These are phyloP conservation scores for Plasmopara viticola DNA, from an alignment of 352 stramenopile species.

Conservation along the genomic window DNA sequence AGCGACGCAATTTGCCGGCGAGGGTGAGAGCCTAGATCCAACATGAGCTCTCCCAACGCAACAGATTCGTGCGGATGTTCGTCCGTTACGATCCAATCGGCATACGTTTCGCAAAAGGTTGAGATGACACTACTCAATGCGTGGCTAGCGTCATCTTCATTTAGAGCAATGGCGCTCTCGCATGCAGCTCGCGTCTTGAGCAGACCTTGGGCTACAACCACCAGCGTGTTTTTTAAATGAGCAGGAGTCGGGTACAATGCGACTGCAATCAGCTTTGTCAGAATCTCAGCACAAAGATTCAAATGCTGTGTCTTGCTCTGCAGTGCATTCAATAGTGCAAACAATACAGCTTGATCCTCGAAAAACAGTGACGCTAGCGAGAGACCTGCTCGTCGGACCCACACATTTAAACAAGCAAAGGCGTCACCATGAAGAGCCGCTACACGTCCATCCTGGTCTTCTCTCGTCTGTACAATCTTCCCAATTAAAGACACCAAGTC, in stretches of 20 bases:
- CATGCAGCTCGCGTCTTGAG: slow-evolving; percentile 40
- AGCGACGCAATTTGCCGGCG: slow-evolving; percentile 68
- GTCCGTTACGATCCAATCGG: slow-evolving; percentile 59
- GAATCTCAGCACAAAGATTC: slow-evolving; percentile 40
- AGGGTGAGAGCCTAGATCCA: slow-evolving; percentile 45
- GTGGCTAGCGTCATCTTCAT: slow-evolving; percentile 56
- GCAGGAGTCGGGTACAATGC: slow-evolving; percentile 46
- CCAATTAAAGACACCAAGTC: slow-evolving; percentile 40
- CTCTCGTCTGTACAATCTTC: slow-evolving; percentile 36
- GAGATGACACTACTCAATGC: slow-evolving; percentile 54
- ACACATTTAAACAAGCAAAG: slow-evolving; percentile 49
- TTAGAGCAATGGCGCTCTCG: slow-evolving; percentile 37
- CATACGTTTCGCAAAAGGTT: slow-evolving; percentile 66
- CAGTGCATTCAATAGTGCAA: slow-evolving; percentile 40
- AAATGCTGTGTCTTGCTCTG: slow-evolving; percentile 46
- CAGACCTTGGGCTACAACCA: slow-evolving; percentile 36
- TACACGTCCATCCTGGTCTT: slow-evolving; percentile 24
- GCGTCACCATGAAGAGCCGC: slow-evolving; percentile 45
- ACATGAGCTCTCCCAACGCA: slow-evolving; percentile 48
- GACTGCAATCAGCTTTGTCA: slow-evolving; percentile 52
- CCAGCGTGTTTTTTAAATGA: slow-evolving; percentile 38
- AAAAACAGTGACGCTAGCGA: slow-evolving; percentile 44
- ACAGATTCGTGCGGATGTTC: slow-evolving; percentile 33
- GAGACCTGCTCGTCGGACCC: slow-evolving; percentile 48
- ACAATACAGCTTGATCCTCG: slow-evolving; percentile 35